A percentile compares a stretch with the other conserved stretches of the same genome.
These are phyloP conservation scores for Suillus spraguei DNA, from an alignment of 768 basidiomycete species.

Conservation along the genomic window DNA sequence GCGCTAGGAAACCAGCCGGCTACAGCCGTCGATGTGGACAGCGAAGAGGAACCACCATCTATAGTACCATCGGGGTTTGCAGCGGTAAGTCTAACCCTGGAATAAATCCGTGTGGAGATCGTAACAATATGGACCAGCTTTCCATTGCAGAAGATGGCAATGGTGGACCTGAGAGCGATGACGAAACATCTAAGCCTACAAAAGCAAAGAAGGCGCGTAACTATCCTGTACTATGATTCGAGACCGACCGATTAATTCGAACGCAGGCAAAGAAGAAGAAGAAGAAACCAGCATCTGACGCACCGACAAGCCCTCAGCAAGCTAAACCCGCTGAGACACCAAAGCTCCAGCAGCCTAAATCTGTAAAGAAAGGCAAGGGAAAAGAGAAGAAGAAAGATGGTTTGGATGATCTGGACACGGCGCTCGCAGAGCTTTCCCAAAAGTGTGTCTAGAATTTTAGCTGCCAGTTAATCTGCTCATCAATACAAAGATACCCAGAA, in stretches of 20 bases:
- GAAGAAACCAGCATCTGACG: conserved; percentile 29
- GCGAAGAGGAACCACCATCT: conserved; percentile 37
- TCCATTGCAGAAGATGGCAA: conserved; percentile 37
- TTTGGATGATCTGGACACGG: conserved; percentile 81
- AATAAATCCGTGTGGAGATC: conserved; percentile 15
- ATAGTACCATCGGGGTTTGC: conserved; percentile 39
- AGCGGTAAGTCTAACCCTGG: conserved; percentile 38
- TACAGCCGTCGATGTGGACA: conserved; percentile 19
- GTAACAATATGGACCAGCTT: conserved; percentile 39
- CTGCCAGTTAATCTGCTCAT: conserved; percentile 3
- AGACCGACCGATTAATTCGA: conserved; percentile 4
- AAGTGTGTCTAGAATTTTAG: conserved; percentile 48
- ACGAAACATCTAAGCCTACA: conserved; percentile 20
- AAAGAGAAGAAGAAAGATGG: conserved; percentile 66
- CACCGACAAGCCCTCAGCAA: conserved; percentile 12
- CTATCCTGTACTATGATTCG: background rate
- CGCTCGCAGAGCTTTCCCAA: conserved; percentile 79
- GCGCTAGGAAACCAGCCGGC: conserved; percentile 43
- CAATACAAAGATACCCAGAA: conserved; percentile 50
- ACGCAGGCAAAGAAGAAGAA: conserved; percentile 44
- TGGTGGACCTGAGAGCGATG: conserved; percentile 22
- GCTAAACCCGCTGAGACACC: conserved; percentile 14
- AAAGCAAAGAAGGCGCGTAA: conserved; percentile 29
- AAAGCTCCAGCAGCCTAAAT: conserved; percentile 35
- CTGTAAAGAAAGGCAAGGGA: conserved; percentile 60